Conservation (phyloP, 179 eudicot species). For the Actinidia arguta region DNA sequence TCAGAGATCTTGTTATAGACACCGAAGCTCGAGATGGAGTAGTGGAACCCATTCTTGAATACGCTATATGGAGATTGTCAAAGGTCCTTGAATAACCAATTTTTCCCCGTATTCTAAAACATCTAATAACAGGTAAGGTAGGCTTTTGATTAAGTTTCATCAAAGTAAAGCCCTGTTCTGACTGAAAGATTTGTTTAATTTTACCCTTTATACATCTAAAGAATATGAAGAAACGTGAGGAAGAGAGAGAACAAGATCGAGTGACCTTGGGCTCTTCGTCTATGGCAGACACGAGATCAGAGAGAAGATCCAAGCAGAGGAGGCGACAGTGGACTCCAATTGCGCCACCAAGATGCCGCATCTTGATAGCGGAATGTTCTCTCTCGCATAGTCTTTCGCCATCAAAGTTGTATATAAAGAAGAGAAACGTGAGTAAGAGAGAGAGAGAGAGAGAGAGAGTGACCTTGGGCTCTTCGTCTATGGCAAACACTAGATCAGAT, state of each 20-base stretch:
- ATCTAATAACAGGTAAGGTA: no score
- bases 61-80: no score
- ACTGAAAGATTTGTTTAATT: no score
- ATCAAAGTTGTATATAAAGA: conserved; percentile 23
- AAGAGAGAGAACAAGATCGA: not conserved
- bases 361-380: conserved; percentile 72
- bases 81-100: no score
- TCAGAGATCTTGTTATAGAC: no score
- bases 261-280: conserved; percentile 85
- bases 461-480: conserved; percentile 89
- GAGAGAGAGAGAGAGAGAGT: not conserved
- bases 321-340: conserved; percentile 86
- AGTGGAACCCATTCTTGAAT: no score
- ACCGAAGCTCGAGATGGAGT: no score
- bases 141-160: no score
- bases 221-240: not conserved
- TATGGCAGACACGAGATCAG: conserved; percentile 90
- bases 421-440: not conserved
- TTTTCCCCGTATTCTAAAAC: no score
- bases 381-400: conserved; percentile 67
- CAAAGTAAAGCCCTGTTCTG: no score
- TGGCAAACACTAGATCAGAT: conserved; percentile 89
- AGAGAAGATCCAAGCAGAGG: conserved; percentile 93
- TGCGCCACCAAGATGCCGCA: conserved; percentile 94
- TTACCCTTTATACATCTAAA: no score